A percentile compares a stretch with the other conserved stretches of the same genome.
Conservation (phyloP, 176 grass and related monocot species). For the Hsuehochloa calcarea region DNA sequence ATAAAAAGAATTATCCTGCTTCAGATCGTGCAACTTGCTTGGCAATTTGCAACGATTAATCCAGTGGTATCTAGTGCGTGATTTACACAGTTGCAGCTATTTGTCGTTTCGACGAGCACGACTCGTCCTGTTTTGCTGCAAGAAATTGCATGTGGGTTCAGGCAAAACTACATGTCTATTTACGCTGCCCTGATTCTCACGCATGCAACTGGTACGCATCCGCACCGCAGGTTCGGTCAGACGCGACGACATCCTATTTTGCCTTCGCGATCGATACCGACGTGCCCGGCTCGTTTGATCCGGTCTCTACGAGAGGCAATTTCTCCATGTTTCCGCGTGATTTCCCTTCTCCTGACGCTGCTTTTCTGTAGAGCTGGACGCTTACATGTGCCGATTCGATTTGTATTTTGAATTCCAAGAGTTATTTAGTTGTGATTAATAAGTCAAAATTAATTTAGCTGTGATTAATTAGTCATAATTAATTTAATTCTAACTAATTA, state of each 20-base stretch:
- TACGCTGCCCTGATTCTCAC: not conserved
- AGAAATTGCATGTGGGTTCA: not conserved
- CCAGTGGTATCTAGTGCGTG: not conserved
- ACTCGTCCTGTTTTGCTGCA: not conserved
- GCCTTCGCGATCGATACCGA: not conserved
- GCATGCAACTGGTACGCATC: not conserved
- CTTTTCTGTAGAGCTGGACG: not conserved
- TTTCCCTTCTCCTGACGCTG: not conserved
- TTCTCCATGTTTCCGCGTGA: constrained; percentile 16
- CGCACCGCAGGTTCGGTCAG: not conserved
- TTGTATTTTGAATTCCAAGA: not conserved
- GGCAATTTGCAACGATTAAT: not conserved
- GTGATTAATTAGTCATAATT: no score
- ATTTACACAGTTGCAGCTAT: not conserved
- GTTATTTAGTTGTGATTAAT: no score
- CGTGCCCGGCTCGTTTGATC: constrained; percentile 19
- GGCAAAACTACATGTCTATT: not conserved
- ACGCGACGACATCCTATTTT: not conserved
- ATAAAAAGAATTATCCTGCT: no score
- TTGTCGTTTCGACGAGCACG: not conserved
- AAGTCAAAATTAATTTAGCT: no score
- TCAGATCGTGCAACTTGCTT: not conserved
- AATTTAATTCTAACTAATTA: no score
- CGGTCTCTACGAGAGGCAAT: not conserved
- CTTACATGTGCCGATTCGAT: not conserved